Base-by-base conservation (phyloP, 2,329 filamentous ascomycete genomes). In the Botrytis porri region DNA sequence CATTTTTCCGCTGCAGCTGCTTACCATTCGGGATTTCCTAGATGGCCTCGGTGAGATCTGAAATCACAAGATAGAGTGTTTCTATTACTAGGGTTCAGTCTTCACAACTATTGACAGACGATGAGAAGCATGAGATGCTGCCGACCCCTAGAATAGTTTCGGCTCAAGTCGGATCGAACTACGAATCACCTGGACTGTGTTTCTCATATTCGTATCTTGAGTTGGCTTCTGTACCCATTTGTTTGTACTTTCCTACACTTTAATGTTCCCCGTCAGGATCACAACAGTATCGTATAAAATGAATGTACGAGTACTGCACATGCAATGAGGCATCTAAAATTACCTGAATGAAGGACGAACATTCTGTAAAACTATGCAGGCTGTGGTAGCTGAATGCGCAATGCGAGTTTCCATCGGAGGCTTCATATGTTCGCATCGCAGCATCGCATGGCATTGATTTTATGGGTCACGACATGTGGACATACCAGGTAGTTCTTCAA, bases 341-440 rank as follows among this genome's bases (percentile, higher is more conserved):
- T 57, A 57, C 29, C 48, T 29, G 41, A 14, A 14, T 25, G 37
- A 29, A 57, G 65, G n/a, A 67, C 25, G 51, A 57, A 41, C 25
- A 67, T 54, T 54, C 48, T 57, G 65, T 57, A 39, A 35, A 41
- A 32, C 35, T 57, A 41, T n/a, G 65, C 18, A 57, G 35, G 65
- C 18, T 41, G 65, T 69, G 65, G 48, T 57, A 41, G 65, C 48
- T 57, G 65, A 67, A 67, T 57, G 65, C 48, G 37, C 20, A 39
- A 69, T 69, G 65, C n/a, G 25, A 57, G 48, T 69, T 41, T 41
- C 65, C 65, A 69, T 69, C 48, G 65, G 65, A 69, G 51, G 51
- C 25, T 69, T 69, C 65, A 69, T 69, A 22, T 57, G 65, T 69
- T 69, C 65, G 65, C 65, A 57, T 57, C 51, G 51, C 51, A 18